phyloP scores from a whole-genome alignment of 2,329 filamentous ascomycete genomes.

The Nothophoma quercina region DNA sequence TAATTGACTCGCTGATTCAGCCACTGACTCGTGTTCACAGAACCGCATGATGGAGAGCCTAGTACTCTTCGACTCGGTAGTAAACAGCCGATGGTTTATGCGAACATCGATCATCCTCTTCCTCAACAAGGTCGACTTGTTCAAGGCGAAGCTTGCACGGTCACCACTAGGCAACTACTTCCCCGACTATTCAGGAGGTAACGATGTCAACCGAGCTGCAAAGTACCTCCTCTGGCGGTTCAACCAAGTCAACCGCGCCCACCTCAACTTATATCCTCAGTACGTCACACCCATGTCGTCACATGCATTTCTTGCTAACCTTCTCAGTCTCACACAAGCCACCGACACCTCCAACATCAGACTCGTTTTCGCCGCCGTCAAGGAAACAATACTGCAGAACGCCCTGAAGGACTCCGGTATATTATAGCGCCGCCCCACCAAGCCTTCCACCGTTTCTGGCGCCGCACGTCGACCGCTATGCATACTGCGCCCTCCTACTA shows the following conservation, averaged over 20 bases:
- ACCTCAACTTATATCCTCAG: slow-evolving; percentile 97
- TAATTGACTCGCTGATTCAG: slow-evolving; percentile 10
- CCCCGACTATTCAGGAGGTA: slow-evolving; percentile 95
- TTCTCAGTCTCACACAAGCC: slow-evolving; percentile 88
- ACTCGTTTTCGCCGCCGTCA: slow-evolving; percentile 96
- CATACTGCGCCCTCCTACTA: slow-evolving; percentile 39
- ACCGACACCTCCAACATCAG: slow-evolving; percentile 99
- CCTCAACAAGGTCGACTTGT: slow-evolving; percentile 98
- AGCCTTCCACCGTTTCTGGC: slow-evolving; percentile 11
- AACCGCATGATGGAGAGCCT: slow-evolving; percentile 99
- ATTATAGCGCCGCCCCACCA: slow-evolving; percentile 56
- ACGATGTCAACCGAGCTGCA: slow-evolving; percentile 96
- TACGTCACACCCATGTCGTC: slow-evolving; percentile 30
- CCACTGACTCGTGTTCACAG: slow-evolving; percentile 57
- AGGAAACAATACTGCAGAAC: slow-evolving; percentile 98
- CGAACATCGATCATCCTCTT: slow-evolving; percentile 98
- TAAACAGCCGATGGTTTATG: slow-evolving; percentile 99
- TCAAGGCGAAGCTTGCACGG: slow-evolving; percentile 89
- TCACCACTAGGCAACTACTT: slow-evolving; percentile 96
- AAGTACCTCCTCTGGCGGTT: slow-evolving; percentile 99
- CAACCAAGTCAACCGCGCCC: slow-evolving; percentile 96
- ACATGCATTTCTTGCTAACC: slow-evolving; percentile 32
- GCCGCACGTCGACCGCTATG: slow-evolving; percentile 40
- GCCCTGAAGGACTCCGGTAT: slow-evolving; percentile 98
- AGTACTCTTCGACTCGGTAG: slow-evolving; percentile 95